Conservation (phyloP, 768 basidiomycete species). For the Boletus reticuloceps region DNA sequence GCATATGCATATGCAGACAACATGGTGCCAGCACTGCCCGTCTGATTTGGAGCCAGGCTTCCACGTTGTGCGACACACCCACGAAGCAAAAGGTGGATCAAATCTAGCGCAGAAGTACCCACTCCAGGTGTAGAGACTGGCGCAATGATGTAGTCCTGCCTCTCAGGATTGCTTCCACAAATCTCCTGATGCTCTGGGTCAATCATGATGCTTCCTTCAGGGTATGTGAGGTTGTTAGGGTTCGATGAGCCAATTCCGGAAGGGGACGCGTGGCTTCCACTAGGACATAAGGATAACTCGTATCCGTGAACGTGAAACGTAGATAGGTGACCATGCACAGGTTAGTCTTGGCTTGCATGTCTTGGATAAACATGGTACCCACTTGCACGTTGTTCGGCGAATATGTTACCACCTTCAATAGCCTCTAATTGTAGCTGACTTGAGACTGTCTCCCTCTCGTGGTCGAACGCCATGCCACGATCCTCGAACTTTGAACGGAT, state of each 20-base stretch:
- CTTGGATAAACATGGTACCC: slow-evolving; percentile 20
- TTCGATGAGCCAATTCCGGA: slow-evolving; percentile 56
- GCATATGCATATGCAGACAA: slow-evolving; percentile 56
- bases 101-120: slow-evolving; percentile 61
- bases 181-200: slow-evolving; percentile 46
- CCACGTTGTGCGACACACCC: slow-evolving; percentile 52
- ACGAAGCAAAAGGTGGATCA: slow-evolving; percentile 41
- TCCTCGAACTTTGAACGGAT: slow-evolving; percentile 56
- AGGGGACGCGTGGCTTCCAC: slow-evolving; percentile 65
- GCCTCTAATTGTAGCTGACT: slow-evolving; percentile 54
- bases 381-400: slow-evolving; percentile 65
- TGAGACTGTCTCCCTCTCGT: slow-evolving; percentile 52
- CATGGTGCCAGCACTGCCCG: slow-evolving; percentile 39
- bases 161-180: slow-evolving; percentile 61
- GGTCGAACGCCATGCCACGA: slow-evolving; percentile 52
- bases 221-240: slow-evolving; percentile 48
- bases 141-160: slow-evolving; percentile 69
- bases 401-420: slow-evolving; percentile 47
- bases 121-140: slow-evolving; percentile 49
- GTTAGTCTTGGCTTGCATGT: slow-evolving; percentile 1
- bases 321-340: slow-evolving; percentile 35
- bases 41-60: slow-evolving; percentile 30
- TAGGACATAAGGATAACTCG: slow-evolving; percentile 52
- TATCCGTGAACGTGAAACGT: slow-evolving; percentile 59
- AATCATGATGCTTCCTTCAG: slow-evolving; percentile 50